A percentile compares a stretch with the other conserved stretches of the same genome.
Conservation (phyloP, 108 stramenopile species). For the Discostella stelligeroides region DNA sequence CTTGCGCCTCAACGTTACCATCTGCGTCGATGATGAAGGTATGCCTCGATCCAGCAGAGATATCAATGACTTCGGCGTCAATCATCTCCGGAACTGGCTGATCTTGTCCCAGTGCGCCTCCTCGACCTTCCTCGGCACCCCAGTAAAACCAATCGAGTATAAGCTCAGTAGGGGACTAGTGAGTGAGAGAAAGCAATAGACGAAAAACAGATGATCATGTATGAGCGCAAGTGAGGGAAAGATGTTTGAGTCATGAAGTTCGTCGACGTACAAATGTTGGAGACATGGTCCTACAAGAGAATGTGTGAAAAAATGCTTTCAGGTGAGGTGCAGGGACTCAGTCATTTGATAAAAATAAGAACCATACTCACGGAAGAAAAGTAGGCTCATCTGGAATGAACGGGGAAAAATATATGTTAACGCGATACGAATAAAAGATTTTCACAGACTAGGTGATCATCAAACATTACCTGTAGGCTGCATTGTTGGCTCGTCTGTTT, state of each 20-base stretch:
- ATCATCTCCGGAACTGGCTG: constrained; percentile 14
- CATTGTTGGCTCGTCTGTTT: too few species aligned
- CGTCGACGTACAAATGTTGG: background rate
- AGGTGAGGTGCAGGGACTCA: too few species aligned
- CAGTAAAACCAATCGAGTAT: constrained; percentile 18
- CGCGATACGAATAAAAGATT: too few species aligned
- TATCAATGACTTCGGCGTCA: constrained; percentile 14
- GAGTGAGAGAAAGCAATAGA: background rate
- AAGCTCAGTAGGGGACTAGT: constrained; percentile 7
- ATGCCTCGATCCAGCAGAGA: constrained; percentile 41
- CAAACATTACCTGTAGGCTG: too few species aligned
- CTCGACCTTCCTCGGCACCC: constrained; percentile 27
- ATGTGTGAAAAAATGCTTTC: background rate
- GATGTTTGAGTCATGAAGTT: background rate
- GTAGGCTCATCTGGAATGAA: background rate
- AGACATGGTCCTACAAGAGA: background rate
- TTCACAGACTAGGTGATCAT: too few species aligned
- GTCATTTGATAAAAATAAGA: too few species aligned
- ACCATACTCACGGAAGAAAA: background rate
- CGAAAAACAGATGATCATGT: background rate
- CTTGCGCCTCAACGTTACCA: constrained; percentile 37
- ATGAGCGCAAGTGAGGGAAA: too few species aligned
- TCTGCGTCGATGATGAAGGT: constrained; percentile 31
- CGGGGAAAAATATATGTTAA: too few species aligned
- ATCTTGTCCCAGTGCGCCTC: constrained; percentile 1